Percentiles rank a stretch among this genome's conserved stretches.
These are phyloP conservation scores for Yamadazyma akitaensis DNA, from an alignment of 805 yeast species.

Conservation along the genomic window DNA sequence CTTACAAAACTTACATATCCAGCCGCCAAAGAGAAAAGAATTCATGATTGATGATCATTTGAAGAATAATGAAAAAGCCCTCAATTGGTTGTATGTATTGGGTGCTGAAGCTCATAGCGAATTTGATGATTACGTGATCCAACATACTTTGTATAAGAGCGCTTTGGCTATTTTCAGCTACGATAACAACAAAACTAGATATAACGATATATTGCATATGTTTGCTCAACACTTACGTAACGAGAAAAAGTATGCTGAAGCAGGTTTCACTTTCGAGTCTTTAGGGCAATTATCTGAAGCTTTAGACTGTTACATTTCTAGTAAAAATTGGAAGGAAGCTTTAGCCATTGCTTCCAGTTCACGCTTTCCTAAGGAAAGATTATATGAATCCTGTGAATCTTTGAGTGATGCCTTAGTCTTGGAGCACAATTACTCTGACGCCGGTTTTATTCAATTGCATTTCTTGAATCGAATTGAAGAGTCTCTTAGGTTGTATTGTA, in stretches of 20 bases:
- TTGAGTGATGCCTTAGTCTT: constrained; percentile 60
- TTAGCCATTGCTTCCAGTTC: constrained; percentile 51
- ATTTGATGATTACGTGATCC: constrained; percentile 62
- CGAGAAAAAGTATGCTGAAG: constrained; percentile 61
- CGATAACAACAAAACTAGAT: constrained; percentile 41
- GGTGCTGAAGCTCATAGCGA: constrained; percentile 44
- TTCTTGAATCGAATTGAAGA: constrained; percentile 59
- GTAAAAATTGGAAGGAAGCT: constrained; percentile 85
- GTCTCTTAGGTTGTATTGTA: constrained; percentile 68
- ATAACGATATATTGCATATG: constrained; percentile 48
- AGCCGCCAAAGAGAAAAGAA: constrained; percentile 60
- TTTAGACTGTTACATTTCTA: constrained; percentile 62
- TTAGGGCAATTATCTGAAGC: constrained; percentile 58
- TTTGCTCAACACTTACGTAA: constrained; percentile 64
- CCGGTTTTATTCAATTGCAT: constrained; percentile 70
- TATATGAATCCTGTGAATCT: constrained; percentile 51
- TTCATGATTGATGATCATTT: constrained; percentile 79
- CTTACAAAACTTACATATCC: constrained; percentile 71
- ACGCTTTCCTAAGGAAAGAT: constrained; percentile 30
- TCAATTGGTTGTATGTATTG: constrained; percentile 57
- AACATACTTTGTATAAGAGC: constrained; percentile 63
- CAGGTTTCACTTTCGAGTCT: constrained; percentile 76
- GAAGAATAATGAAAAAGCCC: constrained; percentile 64
- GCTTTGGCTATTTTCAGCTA: constrained; percentile 66
- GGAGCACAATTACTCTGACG: constrained; percentile 70